These are phyloP conservation scores for Blastobotrys attinorum DNA, from an alignment of 805 yeast genomes.

Conservation along the genomic window DNA sequence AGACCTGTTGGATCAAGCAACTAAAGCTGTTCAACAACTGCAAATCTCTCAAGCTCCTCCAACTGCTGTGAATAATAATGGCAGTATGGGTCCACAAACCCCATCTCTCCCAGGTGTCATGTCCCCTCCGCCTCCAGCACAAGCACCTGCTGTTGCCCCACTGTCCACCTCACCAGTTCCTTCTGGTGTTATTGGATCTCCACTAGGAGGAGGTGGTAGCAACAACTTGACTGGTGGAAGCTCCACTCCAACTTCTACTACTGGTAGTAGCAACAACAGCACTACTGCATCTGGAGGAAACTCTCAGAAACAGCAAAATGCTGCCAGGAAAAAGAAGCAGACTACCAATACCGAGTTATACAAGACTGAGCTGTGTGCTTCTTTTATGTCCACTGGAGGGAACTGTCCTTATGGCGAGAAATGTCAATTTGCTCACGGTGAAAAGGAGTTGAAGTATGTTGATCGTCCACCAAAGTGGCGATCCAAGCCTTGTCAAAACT, in stretches of 20 bases:
- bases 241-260: not conserved
- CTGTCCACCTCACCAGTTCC: too few species aligned
- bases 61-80: too few species aligned
- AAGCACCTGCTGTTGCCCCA: not conserved
- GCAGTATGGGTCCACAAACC: too few species aligned
- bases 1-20: not conserved
- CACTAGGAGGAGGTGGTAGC: too few species aligned
- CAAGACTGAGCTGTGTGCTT: constrained; percentile 85
- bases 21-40: constrained; percentile 1
- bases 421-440: constrained; percentile 94
- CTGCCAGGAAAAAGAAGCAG: constrained; percentile 19
- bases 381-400: constrained; percentile 60
- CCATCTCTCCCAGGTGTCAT: too few species aligned
- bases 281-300: not conserved
- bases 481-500: constrained; percentile 84
- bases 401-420: constrained; percentile 81
- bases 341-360: constrained; percentile 55
- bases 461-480: constrained; percentile 79
- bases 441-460: constrained; percentile 61
- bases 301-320: not conserved
- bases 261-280: constrained; percentile 1
- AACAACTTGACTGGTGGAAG: too few species aligned
- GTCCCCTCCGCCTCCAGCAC: not conserved
- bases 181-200: too few species aligned
- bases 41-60: not conserved